A percentile compares a stretch with the other conserved stretches of the same genome.
Evolutionary conservation across 2,329 filamentous ascomycete species (phyloP).

Genomic region (Emydomyces testavorans): DNA sequence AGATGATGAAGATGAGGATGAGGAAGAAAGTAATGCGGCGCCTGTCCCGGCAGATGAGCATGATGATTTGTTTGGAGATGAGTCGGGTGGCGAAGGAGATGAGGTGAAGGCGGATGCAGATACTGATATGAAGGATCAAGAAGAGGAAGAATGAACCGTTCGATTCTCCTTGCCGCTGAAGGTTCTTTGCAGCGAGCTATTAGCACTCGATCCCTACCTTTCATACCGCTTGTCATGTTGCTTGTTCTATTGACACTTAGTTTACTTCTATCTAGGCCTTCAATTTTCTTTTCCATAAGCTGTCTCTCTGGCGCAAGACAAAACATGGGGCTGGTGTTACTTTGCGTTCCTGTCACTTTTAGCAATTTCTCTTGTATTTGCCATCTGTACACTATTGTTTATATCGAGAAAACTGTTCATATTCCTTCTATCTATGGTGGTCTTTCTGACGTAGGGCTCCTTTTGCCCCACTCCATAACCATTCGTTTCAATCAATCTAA

Average conservation of each 20-base stretch:
- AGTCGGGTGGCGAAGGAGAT: constrained; percentile 21
- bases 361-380: not conserved
- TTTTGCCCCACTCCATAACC: not conserved
- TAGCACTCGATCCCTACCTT: not conserved
- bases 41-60: constrained; percentile 21
- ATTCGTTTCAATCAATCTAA: too few species aligned
- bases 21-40: constrained; percentile 34
- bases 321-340: constrained; percentile 8
- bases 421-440: too few species aligned
- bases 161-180: not conserved
- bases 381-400: constrained; percentile 5
- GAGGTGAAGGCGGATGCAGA: constrained; percentile 18
- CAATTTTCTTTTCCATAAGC: not conserved
- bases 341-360: not conserved
- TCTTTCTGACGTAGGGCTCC: constrained; percentile 6
- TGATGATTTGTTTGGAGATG: constrained; percentile 31
- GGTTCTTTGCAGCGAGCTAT: not conserved
- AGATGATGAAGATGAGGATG: constrained; percentile 33
- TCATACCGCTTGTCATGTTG: not conserved
- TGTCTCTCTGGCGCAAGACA: constrained; percentile 3
- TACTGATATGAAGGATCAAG: constrained; percentile 29
- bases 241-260: not conserved
- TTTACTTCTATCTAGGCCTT: not conserved
- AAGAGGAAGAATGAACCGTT: constrained; percentile 17
- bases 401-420: constrained; percentile 5